phyloP scores from a whole-genome alignment of 345 rosid genomes.

The Eucalyptus brandiana region DNA sequence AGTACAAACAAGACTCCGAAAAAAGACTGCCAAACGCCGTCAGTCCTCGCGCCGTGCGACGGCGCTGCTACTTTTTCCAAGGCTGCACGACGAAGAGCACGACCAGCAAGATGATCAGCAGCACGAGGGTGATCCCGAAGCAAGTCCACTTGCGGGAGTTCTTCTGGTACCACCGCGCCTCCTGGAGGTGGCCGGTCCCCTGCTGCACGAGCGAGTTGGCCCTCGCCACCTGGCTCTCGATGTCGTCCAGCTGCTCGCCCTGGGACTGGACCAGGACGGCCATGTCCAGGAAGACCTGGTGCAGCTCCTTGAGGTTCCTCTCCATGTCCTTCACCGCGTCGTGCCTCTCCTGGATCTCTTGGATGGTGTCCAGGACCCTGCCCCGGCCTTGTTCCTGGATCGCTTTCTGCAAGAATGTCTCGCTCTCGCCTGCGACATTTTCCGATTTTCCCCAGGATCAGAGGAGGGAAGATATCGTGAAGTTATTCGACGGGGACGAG shows the following conservation, averaged over 20 bases:
- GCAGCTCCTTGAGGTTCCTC: slow-evolving; percentile 60
- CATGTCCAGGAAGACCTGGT: slow-evolving; percentile 80
- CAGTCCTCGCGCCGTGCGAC: not conserved
- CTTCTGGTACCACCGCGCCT: slow-evolving; percentile 60
- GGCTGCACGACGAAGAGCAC: slow-evolving; percentile 51
- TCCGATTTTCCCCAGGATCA: not conserved
- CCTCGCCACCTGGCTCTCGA: slow-evolving; percentile 58
- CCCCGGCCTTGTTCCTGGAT: slow-evolving; percentile 81
- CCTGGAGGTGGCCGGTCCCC: slow-evolving; percentile 42
- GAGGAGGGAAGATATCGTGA: not conserved
- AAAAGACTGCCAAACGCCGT: not conserved
- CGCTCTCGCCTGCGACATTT: slow-evolving; percentile 43
- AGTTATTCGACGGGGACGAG: not conserved
- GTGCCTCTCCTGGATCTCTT: slow-evolving; percentile 76
- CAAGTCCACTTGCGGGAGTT: slow-evolving; percentile 80
- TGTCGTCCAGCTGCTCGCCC: slow-evolving; percentile 68
- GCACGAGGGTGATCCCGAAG: slow-evolving; percentile 41
- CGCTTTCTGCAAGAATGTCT: slow-evolving; percentile 65
- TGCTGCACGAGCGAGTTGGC: slow-evolving; percentile 64
- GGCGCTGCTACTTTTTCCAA: slow-evolving; percentile 18
- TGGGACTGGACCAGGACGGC: slow-evolving; percentile 72
- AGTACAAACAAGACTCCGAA: not conserved
- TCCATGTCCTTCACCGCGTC: slow-evolving; percentile 73
- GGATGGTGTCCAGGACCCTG: slow-evolving; percentile 56
- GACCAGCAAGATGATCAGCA: slow-evolving; percentile 45